A percentile compares a stretch with the other conserved stretches of the same genome.
These are phyloP conservation scores for Spizellomyces punctatus DNA, from an alignment of 192 early-diverging fungal genomes.

Conservation along the genomic window DNA sequence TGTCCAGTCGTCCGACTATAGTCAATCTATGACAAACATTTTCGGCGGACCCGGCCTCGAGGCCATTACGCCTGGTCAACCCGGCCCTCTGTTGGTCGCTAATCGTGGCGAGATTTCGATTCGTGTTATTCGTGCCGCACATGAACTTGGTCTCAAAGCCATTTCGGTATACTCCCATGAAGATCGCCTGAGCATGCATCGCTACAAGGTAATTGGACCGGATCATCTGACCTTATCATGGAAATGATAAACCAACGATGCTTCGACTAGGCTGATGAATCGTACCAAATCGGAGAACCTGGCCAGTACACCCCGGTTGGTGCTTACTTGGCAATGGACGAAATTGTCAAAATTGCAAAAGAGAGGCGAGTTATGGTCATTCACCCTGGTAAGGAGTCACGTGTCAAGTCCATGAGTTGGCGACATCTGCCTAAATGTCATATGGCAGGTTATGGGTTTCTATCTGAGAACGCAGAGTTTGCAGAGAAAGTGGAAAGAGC, in stretches of 20 bases:
- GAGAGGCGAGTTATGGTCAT: conserved; percentile 80
- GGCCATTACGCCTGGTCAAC: conserved; percentile 1
- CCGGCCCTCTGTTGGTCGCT: conserved; percentile 54
- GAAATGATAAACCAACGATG: too few species aligned
- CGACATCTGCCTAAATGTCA: neutral
- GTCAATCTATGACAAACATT: conserved; percentile 8
- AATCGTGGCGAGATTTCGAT: conserved; percentile 95
- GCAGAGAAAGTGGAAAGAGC: conserved; percentile 85
- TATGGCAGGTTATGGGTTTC: conserved; percentile 80
- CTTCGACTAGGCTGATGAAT: conserved; percentile 77
- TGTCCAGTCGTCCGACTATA: neutral
- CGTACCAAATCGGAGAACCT: conserved; percentile 89
- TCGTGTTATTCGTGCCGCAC: conserved; percentile 89
- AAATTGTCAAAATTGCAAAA: conserved; percentile 87
- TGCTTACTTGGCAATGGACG: conserved; percentile 92
- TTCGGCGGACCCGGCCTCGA: conserved; percentile 21
- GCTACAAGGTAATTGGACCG: conserved; percentile 70
- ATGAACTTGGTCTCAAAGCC: conserved; percentile 88
- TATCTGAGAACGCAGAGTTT: conserved; percentile 92
- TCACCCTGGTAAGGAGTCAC: conserved; percentile 65
- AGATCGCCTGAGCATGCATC: conserved; percentile 90
- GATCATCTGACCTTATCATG: too few species aligned
- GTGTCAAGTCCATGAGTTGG: neutral
- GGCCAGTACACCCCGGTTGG: conserved; percentile 87
- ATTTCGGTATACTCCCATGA: conserved; percentile 90